Evolutionary conservation across 768 basidiomycete species (phyloP), one percentile per base, ranked within the genome.

Genomic region (Rhizopogon sp.): DNA sequence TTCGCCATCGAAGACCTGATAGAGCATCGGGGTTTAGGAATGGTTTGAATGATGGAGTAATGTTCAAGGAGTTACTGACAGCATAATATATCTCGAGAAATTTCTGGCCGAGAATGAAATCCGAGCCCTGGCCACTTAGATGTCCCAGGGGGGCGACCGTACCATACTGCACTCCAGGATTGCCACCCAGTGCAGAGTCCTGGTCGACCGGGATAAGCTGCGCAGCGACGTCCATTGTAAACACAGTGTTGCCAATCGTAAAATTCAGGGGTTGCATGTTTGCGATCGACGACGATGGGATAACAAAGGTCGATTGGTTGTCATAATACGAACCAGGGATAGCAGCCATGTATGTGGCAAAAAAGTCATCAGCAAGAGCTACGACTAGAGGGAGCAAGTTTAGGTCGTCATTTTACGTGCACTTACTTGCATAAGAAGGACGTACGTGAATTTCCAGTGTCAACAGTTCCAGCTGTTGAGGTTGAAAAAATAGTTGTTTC

Each of bases 311-410:
- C 9, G 45, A 25, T 9, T 40, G 37, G 31, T 52, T 42, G 33
- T 52, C 39, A 20, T 39, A 22, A 7, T 52, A 25, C 11, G 40
- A 35, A 22, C 51, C 53, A 37, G 53, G 44, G 17, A 54, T 54
- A 20, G 53, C 53, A 46, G 25, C 53, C 43, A 54, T 37, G 53
- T 54, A 54, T 28, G 33, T 37, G 22, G 47, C 39, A 31, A 52
- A 56, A 39, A 41, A 20, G 9, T 41, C 40, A 41, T 41, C 40
- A 20, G 40, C 40, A 20, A 40, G 39, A 17, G 42, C 57, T 52
- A 41, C 40, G 8, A 41, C 40, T 41, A 20, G 3, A 41, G 40
- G 40, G 17, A 41, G 17, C 16, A 41, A 8, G 9, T n/a, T 41
- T 41, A 17, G 31, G 17, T 56, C 10, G 7, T 46, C 4, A 35